Percentiles rank a stretch among this genome's conserved stretches.
These are phyloP conservation scores for Kwoniella dejecticola DNA, from an alignment of 768 basidiomycete species.

Conservation along the genomic window DNA sequence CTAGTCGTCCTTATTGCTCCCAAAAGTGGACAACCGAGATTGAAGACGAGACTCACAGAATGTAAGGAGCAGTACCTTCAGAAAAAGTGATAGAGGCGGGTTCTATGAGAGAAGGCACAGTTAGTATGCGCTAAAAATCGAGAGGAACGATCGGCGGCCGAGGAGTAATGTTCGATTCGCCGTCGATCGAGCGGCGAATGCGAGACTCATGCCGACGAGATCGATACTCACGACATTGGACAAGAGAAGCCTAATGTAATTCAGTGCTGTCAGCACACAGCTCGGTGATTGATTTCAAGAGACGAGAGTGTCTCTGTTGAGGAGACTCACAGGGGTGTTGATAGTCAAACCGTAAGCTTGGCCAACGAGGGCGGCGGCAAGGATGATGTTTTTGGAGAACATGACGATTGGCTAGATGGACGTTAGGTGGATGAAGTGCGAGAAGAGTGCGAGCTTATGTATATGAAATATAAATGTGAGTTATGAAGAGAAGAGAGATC, in stretches of 20 bases:
- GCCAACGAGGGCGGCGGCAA: conserved; percentile 35
- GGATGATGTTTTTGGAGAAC: conserved; percentile 38
- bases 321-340: conserved; percentile 48
- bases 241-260: conserved; percentile 36
- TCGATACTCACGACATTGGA: conserved; percentile 45
- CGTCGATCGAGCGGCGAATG: conserved; percentile 8
- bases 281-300: background rate
- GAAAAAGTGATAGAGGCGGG: conserved; percentile 43
- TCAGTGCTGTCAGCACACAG: conserved; percentile 20
- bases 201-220: background rate
- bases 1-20: background rate
- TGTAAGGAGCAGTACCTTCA: conserved; percentile 49
- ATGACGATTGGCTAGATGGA: conserved; percentile 21
- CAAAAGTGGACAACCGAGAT: background rate
- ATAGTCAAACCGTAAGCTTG: conserved; percentile 48
- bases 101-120: conserved; percentile 12
- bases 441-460: no score
- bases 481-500: conserved; percentile 7
- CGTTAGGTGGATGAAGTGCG: conserved; percentile 4
- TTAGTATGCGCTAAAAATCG: background rate
- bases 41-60: conserved; percentile 43
- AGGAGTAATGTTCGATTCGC: background rate
- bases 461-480: background rate
- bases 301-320: background rate
- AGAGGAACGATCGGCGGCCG: background rate